Conservation (phyloP, 108 stramenopile species). For the Skeletonema costatum region DNA sequence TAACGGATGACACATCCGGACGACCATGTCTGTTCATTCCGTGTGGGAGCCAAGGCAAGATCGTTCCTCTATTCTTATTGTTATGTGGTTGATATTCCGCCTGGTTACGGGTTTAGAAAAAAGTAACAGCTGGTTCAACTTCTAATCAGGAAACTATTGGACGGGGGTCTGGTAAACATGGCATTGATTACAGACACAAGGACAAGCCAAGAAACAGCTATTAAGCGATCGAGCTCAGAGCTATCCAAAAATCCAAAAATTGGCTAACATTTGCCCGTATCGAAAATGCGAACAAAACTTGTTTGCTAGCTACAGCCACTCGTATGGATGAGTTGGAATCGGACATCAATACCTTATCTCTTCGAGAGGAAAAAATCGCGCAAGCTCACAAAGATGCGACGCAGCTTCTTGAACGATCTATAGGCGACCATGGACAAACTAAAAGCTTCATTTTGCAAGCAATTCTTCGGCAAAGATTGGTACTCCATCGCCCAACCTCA, state of each 20-base stretch:
- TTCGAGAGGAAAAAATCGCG: not conserved
- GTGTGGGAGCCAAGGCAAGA: conserved; percentile 61
- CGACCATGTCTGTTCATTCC: conserved; percentile 53
- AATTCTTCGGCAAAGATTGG: conserved; percentile 25
- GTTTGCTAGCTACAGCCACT: not conserved
- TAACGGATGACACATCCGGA: not conserved
- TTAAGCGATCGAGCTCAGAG: conserved; percentile 40
- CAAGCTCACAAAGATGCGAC: conserved; percentile 2
- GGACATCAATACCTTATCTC: not conserved
- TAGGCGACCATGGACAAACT: conserved; percentile 16
- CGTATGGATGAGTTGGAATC: not conserved
- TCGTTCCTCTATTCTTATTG: conserved; percentile 54
- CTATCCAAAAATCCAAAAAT: conserved; percentile 6
- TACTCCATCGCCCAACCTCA: conserved; percentile 13
- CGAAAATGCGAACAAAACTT: not conserved
- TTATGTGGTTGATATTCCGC: conserved; percentile 73
- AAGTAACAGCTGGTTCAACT: conserved; percentile 20
- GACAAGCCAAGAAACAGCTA: conserved; percentile 65
- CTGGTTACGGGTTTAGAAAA: conserved; percentile 13
- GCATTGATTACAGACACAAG: conserved; percentile 75
- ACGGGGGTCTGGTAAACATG: conserved; percentile 72
- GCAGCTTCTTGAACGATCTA: conserved; percentile 9
- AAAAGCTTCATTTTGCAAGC: conserved; percentile 17
- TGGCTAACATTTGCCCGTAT: not conserved
- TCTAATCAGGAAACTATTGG: conserved; percentile 29